phyloP scores from a whole-genome alignment of 257 asterid species.

The Henckelia pumila region DNA sequence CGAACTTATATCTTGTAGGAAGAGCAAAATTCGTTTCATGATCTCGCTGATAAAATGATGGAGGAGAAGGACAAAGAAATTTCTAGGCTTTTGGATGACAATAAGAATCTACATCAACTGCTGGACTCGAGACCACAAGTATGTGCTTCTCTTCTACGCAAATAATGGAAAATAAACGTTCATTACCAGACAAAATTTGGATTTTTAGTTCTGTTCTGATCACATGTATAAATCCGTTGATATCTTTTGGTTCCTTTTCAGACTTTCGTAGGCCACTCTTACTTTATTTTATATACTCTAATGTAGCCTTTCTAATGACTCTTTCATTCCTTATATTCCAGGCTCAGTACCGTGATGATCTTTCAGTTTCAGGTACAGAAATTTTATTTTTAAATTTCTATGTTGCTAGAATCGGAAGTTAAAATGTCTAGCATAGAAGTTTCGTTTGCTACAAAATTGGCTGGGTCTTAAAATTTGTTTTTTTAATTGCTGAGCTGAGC shows the following conservation, averaged over 20 bases:
- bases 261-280: conserved; percentile 23
- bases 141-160: conserved; percentile 32
- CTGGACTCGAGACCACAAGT: conserved; percentile 71
- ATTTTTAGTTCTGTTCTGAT: conserved; percentile 21
- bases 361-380: conserved; percentile 65
- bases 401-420: conserved; percentile 14
- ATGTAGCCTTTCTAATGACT: conserved; percentile 32
- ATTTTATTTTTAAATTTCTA: conserved; percentile 6
- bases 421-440: conserved; percentile 13
- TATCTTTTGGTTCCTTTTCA: conserved; percentile 12
- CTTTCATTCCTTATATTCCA: conserved; percentile 33
- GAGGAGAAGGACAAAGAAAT: conserved; percentile 94
- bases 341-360: conserved; percentile 51
- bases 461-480: conserved; percentile 12
- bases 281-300: conserved; percentile 2
- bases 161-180: not conserved
- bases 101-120: conserved; percentile 57
- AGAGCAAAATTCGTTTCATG: conserved; percentile 77
- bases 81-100: conserved; percentile 78
- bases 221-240: conserved; percentile 8
- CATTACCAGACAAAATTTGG: conserved; percentile 23
- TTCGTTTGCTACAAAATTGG: conserved; percentile 20
- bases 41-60: conserved; percentile 96
- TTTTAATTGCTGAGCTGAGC: conserved; percentile 37
- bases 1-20: conserved; percentile 48